Evolutionary conservation across 129 eudicot genomes (phyloP).

Genomic region (Dittrichia graveolens): DNA sequence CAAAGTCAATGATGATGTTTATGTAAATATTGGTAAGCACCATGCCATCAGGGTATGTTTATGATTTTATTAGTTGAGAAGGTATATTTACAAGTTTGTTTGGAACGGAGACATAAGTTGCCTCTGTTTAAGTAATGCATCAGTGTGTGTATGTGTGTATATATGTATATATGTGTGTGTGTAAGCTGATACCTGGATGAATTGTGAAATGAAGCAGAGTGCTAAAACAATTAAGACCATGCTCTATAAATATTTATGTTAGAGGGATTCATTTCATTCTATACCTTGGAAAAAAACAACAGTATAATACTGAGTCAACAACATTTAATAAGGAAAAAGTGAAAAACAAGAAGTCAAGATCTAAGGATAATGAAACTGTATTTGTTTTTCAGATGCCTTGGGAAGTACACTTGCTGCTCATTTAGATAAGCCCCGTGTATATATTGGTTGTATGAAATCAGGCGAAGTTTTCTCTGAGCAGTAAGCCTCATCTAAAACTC

Average conservation of each 20-base stretch:
- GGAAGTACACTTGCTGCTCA: conserved; percentile 77
- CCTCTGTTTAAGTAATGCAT: conserved; percentile 1
- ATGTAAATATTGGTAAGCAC: conserved; percentile 76
- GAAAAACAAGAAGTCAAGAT: neutral
- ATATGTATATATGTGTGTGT: too few relatives aligned
- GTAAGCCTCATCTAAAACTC: conserved; percentile 49
- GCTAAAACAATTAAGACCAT: conserved; percentile 14
- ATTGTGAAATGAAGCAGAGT: neutral
- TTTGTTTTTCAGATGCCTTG: conserved; percentile 64
- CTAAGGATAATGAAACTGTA: conserved; percentile 7
- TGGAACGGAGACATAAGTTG: neutral
- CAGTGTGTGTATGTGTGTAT: neutral
- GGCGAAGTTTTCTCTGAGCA: conserved; percentile 94
- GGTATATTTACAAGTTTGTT: neutral
- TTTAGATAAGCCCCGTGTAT: conserved; percentile 71
- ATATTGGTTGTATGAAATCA: conserved; percentile 98
- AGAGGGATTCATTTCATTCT: neutral
- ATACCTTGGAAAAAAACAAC: neutral
- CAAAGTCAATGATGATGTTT: conserved; percentile 86
- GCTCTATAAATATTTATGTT: neutral
- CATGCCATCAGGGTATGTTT: neutral
- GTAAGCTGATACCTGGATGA: conserved; percentile 11
- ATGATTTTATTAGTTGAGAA: neutral
- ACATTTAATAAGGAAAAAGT: neutral
- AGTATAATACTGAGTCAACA: neutral